phyloP scores from a whole-genome alignment of 2,329 filamentous ascomycete genomes.

The Phyllosticta citriasiana region DNA sequence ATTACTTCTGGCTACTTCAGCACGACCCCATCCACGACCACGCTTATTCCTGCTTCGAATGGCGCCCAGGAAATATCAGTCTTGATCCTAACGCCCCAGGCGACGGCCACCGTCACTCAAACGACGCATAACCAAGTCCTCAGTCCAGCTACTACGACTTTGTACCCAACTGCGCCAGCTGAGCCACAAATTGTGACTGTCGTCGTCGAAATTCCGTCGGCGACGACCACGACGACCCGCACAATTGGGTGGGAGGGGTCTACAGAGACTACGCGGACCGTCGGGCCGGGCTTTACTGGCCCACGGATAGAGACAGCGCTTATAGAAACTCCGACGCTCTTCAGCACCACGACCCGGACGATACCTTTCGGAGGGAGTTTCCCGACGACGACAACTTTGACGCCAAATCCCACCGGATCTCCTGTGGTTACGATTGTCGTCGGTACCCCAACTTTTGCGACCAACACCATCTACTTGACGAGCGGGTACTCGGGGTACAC shows the following conservation, averaged over 20 bases:
- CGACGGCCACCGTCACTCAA: not conserved
- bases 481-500: not conserved
- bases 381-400: not conserved
- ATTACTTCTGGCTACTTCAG: not conserved
- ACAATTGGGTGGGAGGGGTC: not conserved
- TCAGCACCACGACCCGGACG: not conserved
- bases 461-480: not conserved
- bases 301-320: not conserved
- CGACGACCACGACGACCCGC: not conserved
- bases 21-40: not conserved
- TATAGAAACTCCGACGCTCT: not conserved
- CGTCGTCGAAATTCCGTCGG: not conserved
- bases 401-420: not conserved
- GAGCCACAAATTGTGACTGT: not conserved
- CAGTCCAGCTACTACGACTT: not conserved
- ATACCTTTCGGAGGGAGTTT: not conserved
- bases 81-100: not conserved
- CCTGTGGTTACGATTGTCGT: not conserved
- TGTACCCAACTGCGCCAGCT: not conserved
- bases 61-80: not conserved
- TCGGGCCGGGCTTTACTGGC: not conserved
- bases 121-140: not conserved
- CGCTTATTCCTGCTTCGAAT: not conserved
- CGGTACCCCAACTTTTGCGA: not conserved
- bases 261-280: not conserved